These are phyloP conservation scores for Hypoxylon fuscum DNA, from an alignment of 495 filamentous ascomycete species.

Conservation along the genomic window DNA sequence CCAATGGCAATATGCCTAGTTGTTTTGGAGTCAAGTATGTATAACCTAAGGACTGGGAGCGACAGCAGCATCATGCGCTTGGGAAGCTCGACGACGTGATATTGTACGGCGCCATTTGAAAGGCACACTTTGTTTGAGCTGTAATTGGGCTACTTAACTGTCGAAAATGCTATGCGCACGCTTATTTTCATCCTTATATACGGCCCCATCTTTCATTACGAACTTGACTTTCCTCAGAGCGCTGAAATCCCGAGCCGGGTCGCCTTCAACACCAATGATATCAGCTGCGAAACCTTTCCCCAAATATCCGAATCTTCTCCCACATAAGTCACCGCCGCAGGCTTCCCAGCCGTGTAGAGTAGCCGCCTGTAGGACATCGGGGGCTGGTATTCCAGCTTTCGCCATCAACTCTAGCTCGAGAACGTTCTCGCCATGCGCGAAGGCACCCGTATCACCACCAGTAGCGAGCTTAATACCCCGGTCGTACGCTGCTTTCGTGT, in stretches of 20 bases:
- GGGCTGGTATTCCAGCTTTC: constrained; percentile 59
- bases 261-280: constrained; percentile 55
- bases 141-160: neutral
- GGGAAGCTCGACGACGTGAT: too few relatives aligned
- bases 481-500: constrained; percentile 49
- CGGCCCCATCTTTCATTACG: constrained; percentile 61
- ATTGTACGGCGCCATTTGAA: too few relatives aligned
- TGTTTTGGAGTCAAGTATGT: too few relatives aligned
- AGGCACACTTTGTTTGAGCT: too few relatives aligned
- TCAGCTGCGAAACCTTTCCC: constrained; percentile 58
- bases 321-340: constrained; percentile 59
- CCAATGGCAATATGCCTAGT: too few relatives aligned
- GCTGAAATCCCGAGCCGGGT: constrained; percentile 45
- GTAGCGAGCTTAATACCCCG: constrained; percentile 56
- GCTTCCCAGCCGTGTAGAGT: constrained; percentile 62
- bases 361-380: constrained; percentile 54
- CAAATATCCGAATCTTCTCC: constrained; percentile 59
- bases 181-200: constrained; percentile 47
- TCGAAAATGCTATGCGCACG: neutral
- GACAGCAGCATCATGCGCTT: too few relatives aligned
- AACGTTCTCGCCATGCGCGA: constrained; percentile 60
- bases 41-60: too few relatives aligned
- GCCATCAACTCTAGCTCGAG: constrained; percentile 61
- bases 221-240: constrained; percentile 58
- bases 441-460: constrained; percentile 62